A percentile compares a stretch with the other conserved stretches of the same genome.
Conservation (phyloP, 2,329 filamentous ascomycete genomes). For the Xylariaceae sp. region DNA sequence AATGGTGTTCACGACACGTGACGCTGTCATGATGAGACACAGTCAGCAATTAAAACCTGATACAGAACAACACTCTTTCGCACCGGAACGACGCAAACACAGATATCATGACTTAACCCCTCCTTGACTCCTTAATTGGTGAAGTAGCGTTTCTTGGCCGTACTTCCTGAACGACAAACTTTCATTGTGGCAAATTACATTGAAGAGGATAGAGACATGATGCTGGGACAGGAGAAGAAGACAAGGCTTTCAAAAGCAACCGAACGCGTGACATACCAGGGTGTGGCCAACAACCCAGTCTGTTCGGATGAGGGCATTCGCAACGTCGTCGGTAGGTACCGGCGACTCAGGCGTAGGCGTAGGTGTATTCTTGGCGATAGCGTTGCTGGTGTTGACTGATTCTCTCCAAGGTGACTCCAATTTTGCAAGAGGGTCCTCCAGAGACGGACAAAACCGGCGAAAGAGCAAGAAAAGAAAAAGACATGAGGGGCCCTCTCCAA, state of each 20-base stretch:
- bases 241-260: background rate
- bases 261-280: constrained; percentile 37
- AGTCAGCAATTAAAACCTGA: constrained; percentile 21
- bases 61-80: background rate
- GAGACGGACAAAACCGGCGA: constrained; percentile 42
- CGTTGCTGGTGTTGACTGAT: constrained; percentile 7
- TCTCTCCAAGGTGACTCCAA: constrained; percentile 25
- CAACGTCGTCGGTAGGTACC: constrained; percentile 27
- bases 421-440: constrained; percentile 28
- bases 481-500: constrained; percentile 20
- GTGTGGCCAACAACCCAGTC: constrained; percentile 41
- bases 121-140: background rate
- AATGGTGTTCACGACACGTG: constrained; percentile 54
- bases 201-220: background rate
- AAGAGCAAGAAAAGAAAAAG: constrained; percentile 20
- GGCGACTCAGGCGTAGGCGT: background rate
- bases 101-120: too few relatives aligned
- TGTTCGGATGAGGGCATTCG: constrained; percentile 44
- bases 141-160: background rate
- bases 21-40: constrained; percentile 42
- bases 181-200: background rate
- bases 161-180: background rate
- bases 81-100: background rate
- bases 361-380: constrained; percentile 12
- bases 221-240: background rate